These are phyloP conservation scores for Pseudoneurospora amorphoporcata DNA, from an alignment of 495 filamentous ascomycete species.

Conservation along the genomic window DNA sequence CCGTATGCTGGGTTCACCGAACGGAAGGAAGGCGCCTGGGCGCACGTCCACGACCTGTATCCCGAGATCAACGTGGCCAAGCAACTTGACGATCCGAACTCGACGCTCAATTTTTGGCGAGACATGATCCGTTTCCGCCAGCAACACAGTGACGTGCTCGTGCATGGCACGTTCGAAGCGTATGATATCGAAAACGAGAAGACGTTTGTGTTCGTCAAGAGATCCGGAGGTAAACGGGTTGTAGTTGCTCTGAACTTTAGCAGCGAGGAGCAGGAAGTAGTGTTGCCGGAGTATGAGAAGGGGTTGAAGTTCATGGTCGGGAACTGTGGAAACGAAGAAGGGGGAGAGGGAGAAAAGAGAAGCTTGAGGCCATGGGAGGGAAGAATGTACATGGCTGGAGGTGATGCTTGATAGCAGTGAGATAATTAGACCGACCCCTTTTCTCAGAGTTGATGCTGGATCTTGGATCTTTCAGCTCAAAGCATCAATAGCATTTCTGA, in stretches of 20 bases:
- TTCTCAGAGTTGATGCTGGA: neutral
- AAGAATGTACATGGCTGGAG: conserved; percentile 15
- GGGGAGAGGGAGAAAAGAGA: conserved; percentile 1
- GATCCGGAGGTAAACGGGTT: conserved; percentile 7
- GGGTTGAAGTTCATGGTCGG: conserved; percentile 14
- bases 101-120: conserved; percentile 39
- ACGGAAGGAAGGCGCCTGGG: conserved; percentile 33
- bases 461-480: neutral
- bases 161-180: conserved; percentile 35
- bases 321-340: conserved; percentile 14
- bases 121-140: conserved; percentile 32
- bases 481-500: neutral
- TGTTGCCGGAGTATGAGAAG: conserved; percentile 7
- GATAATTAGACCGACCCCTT: neutral
- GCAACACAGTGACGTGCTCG: conserved; percentile 31
- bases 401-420: neutral
- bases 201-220: conserved; percentile 38
- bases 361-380: conserved; percentile 22
- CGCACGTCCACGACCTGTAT: conserved; percentile 47
- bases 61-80: conserved; percentile 38
- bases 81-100: conserved; percentile 29
- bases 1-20: conserved; percentile 19
- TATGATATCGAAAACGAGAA: conserved; percentile 26
- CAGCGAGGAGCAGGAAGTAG: conserved; percentile 14
- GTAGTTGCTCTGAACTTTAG: conserved; percentile 27